Base-by-base conservation (phyloP, 345 rosid genomes). In the Citrus reticulata region DNA sequence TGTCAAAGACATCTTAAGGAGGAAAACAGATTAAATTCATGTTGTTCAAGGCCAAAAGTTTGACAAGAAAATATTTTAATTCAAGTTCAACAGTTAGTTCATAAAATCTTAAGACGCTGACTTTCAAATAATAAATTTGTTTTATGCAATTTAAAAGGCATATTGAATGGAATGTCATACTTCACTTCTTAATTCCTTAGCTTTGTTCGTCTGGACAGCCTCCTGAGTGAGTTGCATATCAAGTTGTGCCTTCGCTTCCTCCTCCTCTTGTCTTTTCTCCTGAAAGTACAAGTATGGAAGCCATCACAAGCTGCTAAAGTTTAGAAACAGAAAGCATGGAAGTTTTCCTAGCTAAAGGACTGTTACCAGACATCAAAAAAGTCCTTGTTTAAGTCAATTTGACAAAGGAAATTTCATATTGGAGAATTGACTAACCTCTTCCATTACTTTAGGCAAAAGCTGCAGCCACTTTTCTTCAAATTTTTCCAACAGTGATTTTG, bases 381-480 rank as follows among this genome's bases (percentile, higher is more conserved):
- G 17, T 71, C 77, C 73, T 35, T 20, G 76, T 59, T 27, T 24
- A 69, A 73, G 24, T 51, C 37, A 27, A 54, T 65, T 65, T 30
- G 70, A 34, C 32, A 65, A 65, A 67, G 68, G 24, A 16, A 34
- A 58, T 40, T 37, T n/a, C 30, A 49, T 62, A 67, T 46, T 6
- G 27, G 30, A 40, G 27, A 30, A 64, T 35, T 1, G 22, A 29
- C 72, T 75, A 84, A 93, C 97, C 92, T 93, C 97, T 83, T 93
- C 91, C 9, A 80, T 89, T 76, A 91, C 90, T 90, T 91, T 87
- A 72, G 97, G 97, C 82, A 93, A 84, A 81, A 93, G 90, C 39
- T 69, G 89, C 73, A 93, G 84, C 97, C 97, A 93, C 81, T 90
- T 93, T 69, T 93, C 97, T 77, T 93, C 93, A 70, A 93, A 89